Base-by-base conservation (phyloP, 2,329 filamentous ascomycete genomes). In the Metarhizium guizhouense region DNA sequence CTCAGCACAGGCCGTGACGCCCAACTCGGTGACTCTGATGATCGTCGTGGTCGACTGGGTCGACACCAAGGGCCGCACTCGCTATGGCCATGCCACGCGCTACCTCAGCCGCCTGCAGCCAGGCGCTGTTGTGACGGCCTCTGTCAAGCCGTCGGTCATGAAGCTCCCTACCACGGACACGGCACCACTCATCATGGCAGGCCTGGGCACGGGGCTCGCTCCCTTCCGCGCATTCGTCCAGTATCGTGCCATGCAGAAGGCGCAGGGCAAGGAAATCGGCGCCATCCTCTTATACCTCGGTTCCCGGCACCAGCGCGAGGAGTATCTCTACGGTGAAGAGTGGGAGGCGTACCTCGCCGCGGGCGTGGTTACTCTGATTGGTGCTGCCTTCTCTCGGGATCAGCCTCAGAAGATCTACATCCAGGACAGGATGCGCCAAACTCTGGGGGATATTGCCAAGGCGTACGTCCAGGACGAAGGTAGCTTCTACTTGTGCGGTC, bases 201-300 rank as follows among this genome's bases (percentile, higher is more conserved):
- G 94, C 71, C 87, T 97, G n/a, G 94, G 94, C 60, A 99, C 94
- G 0, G 94, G 94, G 68, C 86, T 99, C 25, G 94, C 94, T 1
- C 94, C 94, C n/a, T 99, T 99, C 90, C 90, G 94, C 62, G 94
- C 94, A 58, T 99, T 99, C 68, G 88, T 97, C 50, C 94, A 99
- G 76, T 94, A 99, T 76, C 93, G 94, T 56, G 94, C 94, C 52
- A 91, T 95, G 84, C 93, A 99, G 71, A 96, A 96, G 77, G 86
- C 90, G n/a, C 90, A 95, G 71, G 94, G 94, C 72, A 92, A 95
- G 77, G 85, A 94, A 57, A 96, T 99, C 63, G 94, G 94, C 54
- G 78, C 90, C 47, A 94, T 97, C 59, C 83, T 99, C 54, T 77
- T 99, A 58, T 99, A 97, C 80, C 93, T 99, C 78, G 94, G 94